Conservation (phyloP, 2,329 filamentous ascomycete species). For the Xylariaceae sp. region DNA sequence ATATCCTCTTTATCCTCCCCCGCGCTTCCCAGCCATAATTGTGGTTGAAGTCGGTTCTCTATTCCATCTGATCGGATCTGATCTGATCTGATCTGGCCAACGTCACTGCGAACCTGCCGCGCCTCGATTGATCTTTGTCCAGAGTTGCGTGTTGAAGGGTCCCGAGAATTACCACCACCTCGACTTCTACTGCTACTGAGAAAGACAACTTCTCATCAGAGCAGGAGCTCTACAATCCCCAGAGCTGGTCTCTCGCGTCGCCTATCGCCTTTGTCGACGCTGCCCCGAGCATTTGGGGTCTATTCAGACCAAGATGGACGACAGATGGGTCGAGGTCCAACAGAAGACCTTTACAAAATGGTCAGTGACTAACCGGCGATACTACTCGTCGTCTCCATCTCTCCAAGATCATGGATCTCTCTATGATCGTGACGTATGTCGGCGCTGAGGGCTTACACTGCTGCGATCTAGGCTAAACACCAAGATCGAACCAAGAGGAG, state of each 20-base stretch:
- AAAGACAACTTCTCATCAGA: slow-evolving; percentile 26
- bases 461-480: slow-evolving; percentile 74
- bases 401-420: slow-evolving; percentile 17
- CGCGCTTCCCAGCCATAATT: background rate
- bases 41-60: background rate
- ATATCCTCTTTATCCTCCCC: slow-evolving; percentile 10
- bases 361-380: slow-evolving; percentile 39
- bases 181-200: slow-evolving; percentile 28
- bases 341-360: slow-evolving; percentile 99
- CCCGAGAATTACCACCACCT: slow-evolving; percentile 41
- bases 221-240: slow-evolving; percentile 33
- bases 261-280: slow-evolving; percentile 43
- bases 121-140: slow-evolving; percentile 21
- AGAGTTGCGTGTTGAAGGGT: slow-evolving; percentile 45
- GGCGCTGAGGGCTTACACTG: slow-evolving; percentile 18
- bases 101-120: slow-evolving; percentile 22
- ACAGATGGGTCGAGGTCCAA: slow-evolving; percentile 74
- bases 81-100: slow-evolving; percentile 5
- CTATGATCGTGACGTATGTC: background rate
- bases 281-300: slow-evolving; percentile 40
- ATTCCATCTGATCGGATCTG: background rate
- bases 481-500: slow-evolving; percentile 72
- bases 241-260: slow-evolving; percentile 31
- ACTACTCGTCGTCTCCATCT: background rate
- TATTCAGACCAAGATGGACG: slow-evolving; percentile 56